These are phyloP conservation scores for Cladophialophora yegresii DNA, from an alignment of 2,329 filamentous ascomycete species.

Conservation along the genomic window DNA sequence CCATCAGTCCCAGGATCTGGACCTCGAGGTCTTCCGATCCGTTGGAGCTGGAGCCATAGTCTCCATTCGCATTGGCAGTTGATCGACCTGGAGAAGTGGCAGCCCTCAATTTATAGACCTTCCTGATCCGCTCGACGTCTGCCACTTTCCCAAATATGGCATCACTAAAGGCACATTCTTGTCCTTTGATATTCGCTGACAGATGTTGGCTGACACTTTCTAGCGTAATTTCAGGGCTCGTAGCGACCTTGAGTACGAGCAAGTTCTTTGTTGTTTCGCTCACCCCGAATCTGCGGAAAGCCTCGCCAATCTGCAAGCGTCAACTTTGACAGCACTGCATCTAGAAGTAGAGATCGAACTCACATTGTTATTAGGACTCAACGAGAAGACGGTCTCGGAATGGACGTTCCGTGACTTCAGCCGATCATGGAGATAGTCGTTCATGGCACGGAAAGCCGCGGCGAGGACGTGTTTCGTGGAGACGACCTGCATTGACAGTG, in stretches of 20 bases:
- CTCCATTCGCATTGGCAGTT: constrained; percentile 32
- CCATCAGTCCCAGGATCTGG: constrained; percentile 74
- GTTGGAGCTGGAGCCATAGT: constrained; percentile 2
- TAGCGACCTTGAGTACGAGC: constrained; percentile 77
- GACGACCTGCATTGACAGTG: constrained; percentile 57
- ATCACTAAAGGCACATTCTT: constrained; percentile 62
- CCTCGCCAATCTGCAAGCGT: constrained; percentile 73
- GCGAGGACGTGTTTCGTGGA: constrained; percentile 73
- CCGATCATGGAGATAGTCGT: constrained; percentile 60
- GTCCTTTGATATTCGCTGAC: constrained; percentile 62
- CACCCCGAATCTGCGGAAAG: constrained; percentile 86
- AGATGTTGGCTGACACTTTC: constrained; percentile 64
- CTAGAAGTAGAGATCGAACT: constrained; percentile 48
- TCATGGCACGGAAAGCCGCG: constrained; percentile 75
- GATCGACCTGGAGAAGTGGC: constrained; percentile 31
- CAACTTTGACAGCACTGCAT: constrained; percentile 6
- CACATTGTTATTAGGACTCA: constrained; percentile 78
- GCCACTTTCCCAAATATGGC: constrained; percentile 60
- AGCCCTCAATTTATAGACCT: constrained; percentile 78
- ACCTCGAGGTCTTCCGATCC: constrained; percentile 64
- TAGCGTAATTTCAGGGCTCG: constrained; percentile 50
- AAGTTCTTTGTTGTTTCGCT: constrained; percentile 68
- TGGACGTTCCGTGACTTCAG: constrained; percentile 83
- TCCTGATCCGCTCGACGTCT: constrained; percentile 71
- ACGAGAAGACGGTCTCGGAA: constrained; percentile 78